Conservation (phyloP, 2,329 filamentous ascomycete genomes). For the Exophiala xenobiotica region DNA sequence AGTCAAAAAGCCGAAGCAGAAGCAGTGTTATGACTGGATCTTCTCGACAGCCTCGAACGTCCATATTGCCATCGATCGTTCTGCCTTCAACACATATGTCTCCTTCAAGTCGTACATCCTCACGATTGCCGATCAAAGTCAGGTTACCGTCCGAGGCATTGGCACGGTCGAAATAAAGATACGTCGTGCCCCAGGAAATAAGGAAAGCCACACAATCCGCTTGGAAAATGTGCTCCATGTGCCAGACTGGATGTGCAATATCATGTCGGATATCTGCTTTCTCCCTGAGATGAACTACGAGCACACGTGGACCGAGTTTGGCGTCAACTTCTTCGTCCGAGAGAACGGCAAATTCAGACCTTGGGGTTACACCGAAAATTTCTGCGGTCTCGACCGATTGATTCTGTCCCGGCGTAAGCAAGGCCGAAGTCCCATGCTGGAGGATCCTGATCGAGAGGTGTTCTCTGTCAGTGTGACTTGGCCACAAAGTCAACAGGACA, state of each 20-base stretch:
- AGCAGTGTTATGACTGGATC: constrained; percentile 32
- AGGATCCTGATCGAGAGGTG: constrained; percentile 30
- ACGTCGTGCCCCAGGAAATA: constrained; percentile 25
- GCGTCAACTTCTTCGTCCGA: constrained; percentile 27
- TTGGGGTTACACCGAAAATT: constrained; percentile 31
- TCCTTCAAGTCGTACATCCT: constrained; percentile 31
- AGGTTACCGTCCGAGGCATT: constrained; percentile 34
- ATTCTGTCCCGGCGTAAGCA: constrained; percentile 23
- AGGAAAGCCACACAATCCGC: constrained; percentile 30
- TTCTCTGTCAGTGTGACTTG: constrained; percentile 31
- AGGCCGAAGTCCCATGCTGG: constrained; percentile 30
- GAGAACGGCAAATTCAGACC: constrained; percentile 20
- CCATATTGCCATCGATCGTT: constrained; percentile 37
- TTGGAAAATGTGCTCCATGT: constrained; percentile 39
- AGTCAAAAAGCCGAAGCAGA: constrained; percentile 22
- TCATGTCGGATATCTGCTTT: constrained; percentile 30
- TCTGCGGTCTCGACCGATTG: constrained; percentile 30
- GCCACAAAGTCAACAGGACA: constrained; percentile 30
- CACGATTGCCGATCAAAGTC: constrained; percentile 27
- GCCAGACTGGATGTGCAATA: constrained; percentile 38
- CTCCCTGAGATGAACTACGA: constrained; percentile 20
- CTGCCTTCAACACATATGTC: constrained; percentile 35
- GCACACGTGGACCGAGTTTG: constrained; percentile 29
- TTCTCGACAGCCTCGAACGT: constrained; percentile 32
- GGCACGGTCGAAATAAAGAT: constrained; percentile 37